Evolutionary conservation across 129 eudicot genomes (phyloP).

Genomic region (Helichrysum umbraculigerum): DNA sequence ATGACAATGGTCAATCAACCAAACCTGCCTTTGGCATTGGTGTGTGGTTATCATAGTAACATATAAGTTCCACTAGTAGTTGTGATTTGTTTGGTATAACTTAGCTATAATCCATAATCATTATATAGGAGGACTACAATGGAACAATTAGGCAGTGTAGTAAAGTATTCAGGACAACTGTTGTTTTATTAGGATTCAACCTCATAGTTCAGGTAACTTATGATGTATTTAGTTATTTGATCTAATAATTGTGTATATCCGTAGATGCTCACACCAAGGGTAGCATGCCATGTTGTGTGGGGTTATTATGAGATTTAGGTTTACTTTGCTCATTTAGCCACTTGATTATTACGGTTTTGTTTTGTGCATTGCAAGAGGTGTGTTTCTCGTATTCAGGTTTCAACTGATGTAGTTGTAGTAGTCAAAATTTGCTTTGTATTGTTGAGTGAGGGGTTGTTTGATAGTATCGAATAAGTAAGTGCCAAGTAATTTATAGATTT

Average conservation of each 20-base stretch:
- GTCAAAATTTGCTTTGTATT: not conserved
- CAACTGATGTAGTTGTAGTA: not conserved
- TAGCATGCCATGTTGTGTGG: not conserved
- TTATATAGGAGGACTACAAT: not conserved
- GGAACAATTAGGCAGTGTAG: not conserved
- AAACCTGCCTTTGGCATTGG: not conserved
- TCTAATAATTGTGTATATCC: not conserved
- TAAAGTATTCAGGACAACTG: not conserved
- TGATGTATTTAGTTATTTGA: not conserved
- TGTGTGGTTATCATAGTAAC: not conserved
- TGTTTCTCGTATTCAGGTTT: not conserved
- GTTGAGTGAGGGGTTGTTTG: not conserved
- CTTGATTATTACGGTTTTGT: not conserved
- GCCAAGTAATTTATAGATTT: not conserved
- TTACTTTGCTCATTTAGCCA: not conserved
- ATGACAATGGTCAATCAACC: not conserved
- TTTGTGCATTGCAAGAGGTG: not conserved
- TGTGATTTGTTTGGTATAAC: conserved; percentile 1
- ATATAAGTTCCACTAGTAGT: not conserved
- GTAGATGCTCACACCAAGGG: not conserved
- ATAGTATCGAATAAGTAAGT: not conserved
- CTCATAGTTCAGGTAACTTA: not conserved
- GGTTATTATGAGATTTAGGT: not conserved
- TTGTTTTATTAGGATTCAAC: not conserved
- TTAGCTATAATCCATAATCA: not conserved